These are phyloP conservation scores for Vicia faba DNA, from an alignment of 306 rosid species.

Conservation along the genomic window DNA sequence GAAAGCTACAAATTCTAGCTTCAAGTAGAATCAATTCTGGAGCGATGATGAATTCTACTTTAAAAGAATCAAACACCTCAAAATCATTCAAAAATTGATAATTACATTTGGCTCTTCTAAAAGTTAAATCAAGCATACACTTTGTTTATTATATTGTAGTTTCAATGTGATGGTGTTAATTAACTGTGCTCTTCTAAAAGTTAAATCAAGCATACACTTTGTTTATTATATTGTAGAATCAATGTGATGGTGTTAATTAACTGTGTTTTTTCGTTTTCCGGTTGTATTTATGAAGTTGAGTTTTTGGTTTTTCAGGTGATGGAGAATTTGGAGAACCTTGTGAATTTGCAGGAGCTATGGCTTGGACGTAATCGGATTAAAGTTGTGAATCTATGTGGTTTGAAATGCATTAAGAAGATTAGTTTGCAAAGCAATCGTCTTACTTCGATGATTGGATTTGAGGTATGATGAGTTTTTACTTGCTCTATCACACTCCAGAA, in stretches of 20 bases:
- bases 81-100: too few species aligned
- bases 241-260: neutral
- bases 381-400: conserved; percentile 74
- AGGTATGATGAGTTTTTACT: conserved; percentile 46
- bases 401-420: conserved; percentile 77
- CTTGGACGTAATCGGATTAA: conserved; percentile 91
- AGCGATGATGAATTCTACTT: too few species aligned
- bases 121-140: too few species aligned
- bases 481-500: neutral
- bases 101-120: too few species aligned
- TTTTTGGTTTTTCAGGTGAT: conserved; percentile 61
- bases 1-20: too few species aligned
- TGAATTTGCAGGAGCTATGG: conserved; percentile 82
- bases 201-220: neutral
- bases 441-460: conserved; percentile 84
- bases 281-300: neutral
- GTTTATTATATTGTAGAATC: neutral
- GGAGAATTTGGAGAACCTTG: conserved; percentile 72
- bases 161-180: neutral
- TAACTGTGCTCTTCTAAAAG: neutral
- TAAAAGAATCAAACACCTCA: too few species aligned
- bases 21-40: too few species aligned
- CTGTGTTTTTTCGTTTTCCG: neutral
- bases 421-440: conserved; percentile 95
- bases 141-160: neutral